Evolutionary conservation across 192 early-diverging fungal species (phyloP), one percentile per base, ranked within the genome.

Genomic region (Coemansia sp.): DNA sequence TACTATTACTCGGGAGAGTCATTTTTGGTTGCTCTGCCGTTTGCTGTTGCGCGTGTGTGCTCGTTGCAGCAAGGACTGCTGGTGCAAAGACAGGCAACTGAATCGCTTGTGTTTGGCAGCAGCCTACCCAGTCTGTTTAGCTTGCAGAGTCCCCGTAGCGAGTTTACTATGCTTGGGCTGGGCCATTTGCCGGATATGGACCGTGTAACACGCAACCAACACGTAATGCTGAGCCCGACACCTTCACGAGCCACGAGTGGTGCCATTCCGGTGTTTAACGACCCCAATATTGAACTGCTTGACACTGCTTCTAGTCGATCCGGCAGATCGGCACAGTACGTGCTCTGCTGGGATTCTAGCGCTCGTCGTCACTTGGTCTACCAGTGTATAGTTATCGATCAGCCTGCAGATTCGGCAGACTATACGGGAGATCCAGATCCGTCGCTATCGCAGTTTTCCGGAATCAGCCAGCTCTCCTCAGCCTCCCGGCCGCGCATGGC

Each of bases 91-190:
- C 33, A 53, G 26, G 36, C 45, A 3, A 50, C 63, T n/a, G 64
- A 58, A 14, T 20, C 52, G 10, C 6, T 57, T 2, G 61, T 65
- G 12, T 28, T 18, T 21, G 53, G 54, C 30, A 26, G 50, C n/a
- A 56, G 39, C 20, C 35, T 72, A 23, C 69, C 69, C 5, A 64
- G 55, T 14, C 53, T 72, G 36, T 78, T 78, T 55, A 72, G 75
- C 44, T 36, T 78, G 46, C 60, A 64, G 7, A 57, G 70, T 1
- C 64, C 70, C 8, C 68, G 60, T 10, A 49, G 65, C 41, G 70
- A 78, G 48, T 78, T 78, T 26, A 78, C 56, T 37, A 66, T 77
- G 67, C 58, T 77, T 16, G 73, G 73, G 7, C 36, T 77, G 8
- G 57, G 59, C 21, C 59, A 58, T 0, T 33, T 57, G 4, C 37